Conservation (phyloP, 257 asterid species). For the Lycium ferocissimum region DNA sequence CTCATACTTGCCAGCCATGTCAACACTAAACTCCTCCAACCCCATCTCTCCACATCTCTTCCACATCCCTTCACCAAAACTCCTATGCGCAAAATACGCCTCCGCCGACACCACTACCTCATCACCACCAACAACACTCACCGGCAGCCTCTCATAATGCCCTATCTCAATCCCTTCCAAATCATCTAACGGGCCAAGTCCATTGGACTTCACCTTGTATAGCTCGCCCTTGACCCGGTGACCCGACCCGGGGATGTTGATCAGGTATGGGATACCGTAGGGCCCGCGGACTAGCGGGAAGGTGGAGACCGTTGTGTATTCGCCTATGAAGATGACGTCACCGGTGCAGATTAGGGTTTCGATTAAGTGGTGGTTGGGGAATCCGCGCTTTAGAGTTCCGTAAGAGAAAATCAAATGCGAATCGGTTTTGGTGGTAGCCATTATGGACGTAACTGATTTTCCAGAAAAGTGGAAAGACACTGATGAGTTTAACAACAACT, state of each 20-base stretch:
- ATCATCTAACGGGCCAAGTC: constrained; percentile 55
- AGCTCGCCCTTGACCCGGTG: constrained; percentile 65
- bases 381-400: constrained; percentile 81
- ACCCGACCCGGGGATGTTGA: constrained; percentile 64
- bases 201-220: constrained; percentile 55
- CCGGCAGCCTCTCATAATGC: constrained; percentile 69
- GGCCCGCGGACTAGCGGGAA: constrained; percentile 81
- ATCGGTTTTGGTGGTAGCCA: constrained; percentile 1
- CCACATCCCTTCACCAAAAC: constrained; percentile 72
- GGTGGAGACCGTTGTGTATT: constrained; percentile 50
- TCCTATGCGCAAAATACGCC: constrained; percentile 69
- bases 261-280: constrained; percentile 71
- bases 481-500: too few species aligned
- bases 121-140: constrained; percentile 37
- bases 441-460: not conserved
- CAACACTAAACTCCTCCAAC: constrained; percentile 51
- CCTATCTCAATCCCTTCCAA: constrained; percentile 64
- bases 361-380: constrained; percentile 63
- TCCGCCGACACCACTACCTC: constrained; percentile 45
- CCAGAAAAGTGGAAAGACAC: not conserved
- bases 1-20: constrained; percentile 59
- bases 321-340: constrained; percentile 55
- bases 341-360: constrained; percentile 41
- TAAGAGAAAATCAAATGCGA: constrained; percentile 61
- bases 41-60: constrained; percentile 64